phyloP scores from a whole-genome alignment of 2,329 filamentous ascomycete species.

The Microdochium paspali region DNA sequence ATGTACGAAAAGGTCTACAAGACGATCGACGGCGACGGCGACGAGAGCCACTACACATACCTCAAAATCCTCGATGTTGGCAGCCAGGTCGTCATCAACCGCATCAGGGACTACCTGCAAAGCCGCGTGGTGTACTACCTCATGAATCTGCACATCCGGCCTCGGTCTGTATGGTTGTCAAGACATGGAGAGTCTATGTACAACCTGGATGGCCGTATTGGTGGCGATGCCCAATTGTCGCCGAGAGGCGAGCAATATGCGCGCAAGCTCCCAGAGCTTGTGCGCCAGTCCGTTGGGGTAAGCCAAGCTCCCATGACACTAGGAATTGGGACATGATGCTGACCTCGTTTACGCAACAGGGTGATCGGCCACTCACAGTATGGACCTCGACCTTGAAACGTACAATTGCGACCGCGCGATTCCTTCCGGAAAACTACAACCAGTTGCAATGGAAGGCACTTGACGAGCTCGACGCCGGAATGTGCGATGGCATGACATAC shows the following conservation, averaged over 20 bases:
- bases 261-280: conserved; percentile 70
- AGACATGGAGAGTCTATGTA: conserved; percentile 90
- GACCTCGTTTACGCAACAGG: conserved; percentile 27
- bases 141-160: conserved; percentile 97
- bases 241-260: conserved; percentile 82
- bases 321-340: conserved; percentile 1
- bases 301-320: too few species aligned
- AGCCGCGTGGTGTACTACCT: conserved; percentile 96
- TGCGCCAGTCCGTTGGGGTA: conserved; percentile 80
- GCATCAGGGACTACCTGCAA: conserved; percentile 92
- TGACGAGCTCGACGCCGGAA: conserved; percentile 91
- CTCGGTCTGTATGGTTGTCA: conserved; percentile 92
- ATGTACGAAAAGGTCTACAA: conserved; percentile 98
- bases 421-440: conserved; percentile 73
- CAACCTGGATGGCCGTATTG: conserved; percentile 85
- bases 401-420: conserved; percentile 84
- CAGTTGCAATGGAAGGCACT: conserved; percentile 98
- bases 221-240: conserved; percentile 83
- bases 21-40: conserved; percentile 70
- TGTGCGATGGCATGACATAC: conserved; percentile 94
- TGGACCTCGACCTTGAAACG: conserved; percentile 61
- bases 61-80: conserved; percentile 97
- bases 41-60: conserved; percentile 83
- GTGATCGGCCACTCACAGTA: conserved; percentile 50
- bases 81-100: conserved; percentile 94